Conservation (phyloP, 2,329 filamentous ascomycete species). For the Zarea fungicola region DNA sequence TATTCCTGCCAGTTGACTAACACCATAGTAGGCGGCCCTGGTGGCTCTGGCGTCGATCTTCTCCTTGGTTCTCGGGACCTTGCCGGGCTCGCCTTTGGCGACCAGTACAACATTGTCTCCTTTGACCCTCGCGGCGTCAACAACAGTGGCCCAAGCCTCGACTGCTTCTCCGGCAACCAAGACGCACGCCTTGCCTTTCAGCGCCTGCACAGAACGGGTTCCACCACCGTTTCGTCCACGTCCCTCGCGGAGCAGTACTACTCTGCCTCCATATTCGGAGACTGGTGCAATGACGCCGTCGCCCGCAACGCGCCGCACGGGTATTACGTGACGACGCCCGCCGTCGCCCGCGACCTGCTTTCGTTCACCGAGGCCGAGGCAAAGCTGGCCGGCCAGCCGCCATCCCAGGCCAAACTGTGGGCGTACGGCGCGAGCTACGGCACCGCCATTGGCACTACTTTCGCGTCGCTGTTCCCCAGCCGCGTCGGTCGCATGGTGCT, state of each 20-base stretch:
- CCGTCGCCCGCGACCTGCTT: conserved; percentile 26
- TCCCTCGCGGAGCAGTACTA: conserved; percentile 27
- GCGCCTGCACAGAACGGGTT: conserved; percentile 21
- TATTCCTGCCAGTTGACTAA: background rate
- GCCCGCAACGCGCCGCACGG: conserved; percentile 21
- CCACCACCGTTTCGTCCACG: conserved; percentile 23
- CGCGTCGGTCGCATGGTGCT: conserved; percentile 32
- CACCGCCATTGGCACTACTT: conserved; percentile 19
- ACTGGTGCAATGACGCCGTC: conserved; percentile 28
- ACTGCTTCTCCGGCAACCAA: conserved; percentile 26
- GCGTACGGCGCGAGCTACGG: conserved; percentile 19
- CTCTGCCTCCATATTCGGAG: conserved; percentile 25
- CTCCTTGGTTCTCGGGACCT: conserved; percentile 11
- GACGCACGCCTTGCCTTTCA: conserved; percentile 24
- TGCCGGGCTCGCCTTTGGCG: conserved; percentile 26
- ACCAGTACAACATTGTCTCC: conserved; percentile 37
- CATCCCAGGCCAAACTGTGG: conserved; percentile 25
- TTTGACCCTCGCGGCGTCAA: conserved; percentile 38
- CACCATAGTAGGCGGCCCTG: background rate
- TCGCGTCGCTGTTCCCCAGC: conserved; percentile 22
- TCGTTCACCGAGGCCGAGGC: conserved; percentile 27
- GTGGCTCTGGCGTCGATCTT: background rate
- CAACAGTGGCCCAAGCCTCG: conserved; percentile 25
- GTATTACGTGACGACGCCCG: conserved; percentile 29
- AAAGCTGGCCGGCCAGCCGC: conserved; percentile 15